Evolutionary conservation across 345 rosid genomes (phyloP), one percentile per base, ranked within the genome.

Genomic region (Raphanus sativus): DNA sequence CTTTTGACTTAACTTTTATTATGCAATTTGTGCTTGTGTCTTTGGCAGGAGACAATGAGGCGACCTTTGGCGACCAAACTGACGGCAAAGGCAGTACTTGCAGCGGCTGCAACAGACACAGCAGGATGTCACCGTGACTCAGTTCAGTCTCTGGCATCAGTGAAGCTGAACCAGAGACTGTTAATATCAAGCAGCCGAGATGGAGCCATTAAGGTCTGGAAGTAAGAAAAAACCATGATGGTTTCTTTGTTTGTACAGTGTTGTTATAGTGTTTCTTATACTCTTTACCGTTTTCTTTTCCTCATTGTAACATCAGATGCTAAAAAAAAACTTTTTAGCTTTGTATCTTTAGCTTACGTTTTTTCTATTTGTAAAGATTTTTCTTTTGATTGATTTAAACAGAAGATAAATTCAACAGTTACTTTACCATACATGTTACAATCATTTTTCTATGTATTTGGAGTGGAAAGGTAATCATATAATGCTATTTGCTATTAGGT

Each of bases 101-200:
- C 92, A 0, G 84, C 84, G 2, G 89, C 96, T 73, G 98, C 96
- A 48, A 89, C 94, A 30, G 97, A 95, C 74, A 82, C 97, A 75
- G 96, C 97, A 5, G 97, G 99, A 76, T 92, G 98, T 84, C 99
- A 95, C 78, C 88, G 89, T n/a, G 99, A 95, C 82, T 87, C 99
- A 2, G 71, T 95, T 74, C 88, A 89, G 63, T 89, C 97, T 66
- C 73, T 95, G 75, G 98, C 97, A 72, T 86, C 99, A 0, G 89
- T 95, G 75, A 95, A 92, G 79, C 75, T 95, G 88, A 95, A 89
- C 79, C 97, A 95, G 83, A 91, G 98, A 83, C 87, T 91, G 55
- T 74, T 95, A 68, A 85, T 95, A 77, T 95, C 99, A 74, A 89
- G 98, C 84, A 83, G 96, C 79, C 87, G 99, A 83, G 98, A 92